Base-by-base conservation (phyloP, 2,329 filamentous ascomycete genomes). In the Calonectria crousiana region DNA sequence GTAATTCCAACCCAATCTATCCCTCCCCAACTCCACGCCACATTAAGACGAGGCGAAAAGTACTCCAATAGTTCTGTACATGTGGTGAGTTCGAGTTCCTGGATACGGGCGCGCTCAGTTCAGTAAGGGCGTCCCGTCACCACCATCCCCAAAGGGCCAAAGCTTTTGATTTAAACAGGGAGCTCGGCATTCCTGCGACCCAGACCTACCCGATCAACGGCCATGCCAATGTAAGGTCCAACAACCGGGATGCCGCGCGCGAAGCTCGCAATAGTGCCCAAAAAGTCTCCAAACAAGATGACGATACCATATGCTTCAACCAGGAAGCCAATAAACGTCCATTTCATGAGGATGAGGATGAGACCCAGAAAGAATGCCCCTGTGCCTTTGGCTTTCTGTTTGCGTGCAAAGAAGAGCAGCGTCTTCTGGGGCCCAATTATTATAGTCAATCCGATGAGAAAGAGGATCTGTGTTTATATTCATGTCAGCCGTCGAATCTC, bases 341-440 rank as follows among this genome's bases (percentile, higher is more conserved):
- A 99, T 75, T 94, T 92, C 81, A 98, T 84, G 49, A 99, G 88
- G 79, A 99, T 99, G 23, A 99, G 90, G 13, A 92, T 81, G 49
- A 99, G 93, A 18, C 97, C 97, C 4, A 88, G 87, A 80, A 94
- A 93, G 87, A 99, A 99, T 20, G 96, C 96, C 6, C 93, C 93
- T 0, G 95, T 98, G 77, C 97, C 97, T 83, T 95, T 95, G 81
- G 95, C 91, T 86, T 99, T 99, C 84, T 98, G 95, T 80, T 93
- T 93, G 75, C 97, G 94, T 67, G 95, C 95, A 88, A 99, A 99
- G 92, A 99, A 99, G 83, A 94, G 89, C 77, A 96, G 89, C 0
- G 97, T 98, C 84, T 98, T 98, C 84, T 94, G 91, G 30, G 95
- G 91, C 53, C 97, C 97, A 86, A 99, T 98, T 81, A 98, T 97